phyloP scores from a whole-genome alignment of 2,329 filamentous ascomycete species.

The Alternaria angustiovoidea region DNA sequence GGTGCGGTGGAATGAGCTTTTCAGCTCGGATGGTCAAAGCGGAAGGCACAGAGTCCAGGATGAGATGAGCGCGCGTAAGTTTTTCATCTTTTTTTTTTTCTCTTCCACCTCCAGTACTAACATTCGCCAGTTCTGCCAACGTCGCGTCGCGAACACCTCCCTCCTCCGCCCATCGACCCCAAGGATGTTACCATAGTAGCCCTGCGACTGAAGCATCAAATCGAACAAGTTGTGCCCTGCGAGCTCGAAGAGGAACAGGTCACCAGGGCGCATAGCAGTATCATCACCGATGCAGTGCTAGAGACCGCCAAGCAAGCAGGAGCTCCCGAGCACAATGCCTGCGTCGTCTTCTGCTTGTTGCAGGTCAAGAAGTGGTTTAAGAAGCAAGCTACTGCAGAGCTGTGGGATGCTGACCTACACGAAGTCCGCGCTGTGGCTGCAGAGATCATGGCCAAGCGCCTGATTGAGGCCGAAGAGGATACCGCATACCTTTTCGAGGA shows the following conservation, averaged over 20 bases:
- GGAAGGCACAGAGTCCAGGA: slow-evolving; percentile 51
- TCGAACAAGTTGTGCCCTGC: slow-evolving; percentile 89
- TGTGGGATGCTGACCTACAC: slow-evolving; percentile 92
- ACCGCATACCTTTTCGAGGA: slow-evolving; percentile 79
- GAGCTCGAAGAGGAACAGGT: slow-evolving; percentile 81
- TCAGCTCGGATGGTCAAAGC: slow-evolving; percentile 49
- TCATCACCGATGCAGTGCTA: slow-evolving; percentile 84
- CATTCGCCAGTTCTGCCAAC: slow-evolving; percentile 68
- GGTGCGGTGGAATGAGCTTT: slow-evolving; percentile 51
- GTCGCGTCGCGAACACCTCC: slow-evolving; percentile 63
- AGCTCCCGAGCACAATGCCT: slow-evolving; percentile 74
- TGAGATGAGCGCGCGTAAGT: slow-evolving; percentile 53
- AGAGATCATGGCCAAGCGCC: slow-evolving; percentile 89
- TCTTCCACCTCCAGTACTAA: slow-evolving; percentile 14
- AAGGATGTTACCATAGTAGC: slow-evolving; percentile 88
- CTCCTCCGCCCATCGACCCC: slow-evolving; percentile 74
- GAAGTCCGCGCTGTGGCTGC: slow-evolving; percentile 80
- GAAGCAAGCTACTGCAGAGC: slow-evolving; percentile 77
- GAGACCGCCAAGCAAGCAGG: slow-evolving; percentile 83
- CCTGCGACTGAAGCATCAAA: slow-evolving; percentile 86
- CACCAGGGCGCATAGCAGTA: slow-evolving; percentile 79
- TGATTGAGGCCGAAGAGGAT: slow-evolving; percentile 87
- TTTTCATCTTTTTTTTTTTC: slow-evolving; percentile 2
- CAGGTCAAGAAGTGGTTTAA: slow-evolving; percentile 80
- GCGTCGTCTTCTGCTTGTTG: slow-evolving; percentile 84